These are phyloP conservation scores for Leishmania martiniquensis DNA, from an alignment of 208 protist genomes.

Conservation along the genomic window DNA sequence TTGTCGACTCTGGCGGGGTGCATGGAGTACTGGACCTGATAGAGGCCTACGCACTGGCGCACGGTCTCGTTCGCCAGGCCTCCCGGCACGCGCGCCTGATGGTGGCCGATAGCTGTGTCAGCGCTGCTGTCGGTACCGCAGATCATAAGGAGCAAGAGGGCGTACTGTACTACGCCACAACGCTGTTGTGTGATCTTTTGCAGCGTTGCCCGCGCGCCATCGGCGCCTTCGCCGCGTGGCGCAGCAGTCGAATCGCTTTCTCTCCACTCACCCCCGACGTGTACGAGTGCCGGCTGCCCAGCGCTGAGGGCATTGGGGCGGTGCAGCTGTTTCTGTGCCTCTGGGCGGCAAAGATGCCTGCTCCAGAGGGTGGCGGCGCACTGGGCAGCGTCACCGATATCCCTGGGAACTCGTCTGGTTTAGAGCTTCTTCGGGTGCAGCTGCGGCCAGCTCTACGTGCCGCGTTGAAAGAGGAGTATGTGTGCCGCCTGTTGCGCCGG, in stretches of 20 bases:
- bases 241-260: conserved; percentile 31
- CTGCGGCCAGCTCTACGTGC: conserved; percentile 25
- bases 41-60: conserved; percentile 30
- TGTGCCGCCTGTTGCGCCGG: conserved; percentile 36
- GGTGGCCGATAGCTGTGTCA: background rate
- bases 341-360: conserved; percentile 29
- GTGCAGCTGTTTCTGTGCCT: conserved; percentile 44
- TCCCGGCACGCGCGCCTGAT: conserved; percentile 16
- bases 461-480: conserved; percentile 39
- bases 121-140: background rate
- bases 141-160: conserved; percentile 17
- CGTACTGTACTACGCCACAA: conserved; percentile 47
- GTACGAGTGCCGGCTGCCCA: conserved; percentile 7
- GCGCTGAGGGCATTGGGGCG: conserved; percentile 19
- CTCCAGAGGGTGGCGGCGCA: background rate
- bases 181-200: conserved; percentile 70
- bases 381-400: background rate
- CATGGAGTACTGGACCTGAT: conserved; percentile 53
- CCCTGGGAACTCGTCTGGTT: conserved; percentile 8
- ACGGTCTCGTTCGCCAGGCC: conserved; percentile 25
- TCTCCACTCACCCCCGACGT: conserved; percentile 39
- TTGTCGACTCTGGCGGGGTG: conserved; percentile 34
- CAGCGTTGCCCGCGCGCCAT: conserved; percentile 42
- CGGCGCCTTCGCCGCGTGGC: conserved; percentile 63
- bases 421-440: conserved; percentile 39